Evolutionary conservation across 1,284 basidiomycete genomes (phyloP).

Genomic region (Sparassis latifolia): DNA sequence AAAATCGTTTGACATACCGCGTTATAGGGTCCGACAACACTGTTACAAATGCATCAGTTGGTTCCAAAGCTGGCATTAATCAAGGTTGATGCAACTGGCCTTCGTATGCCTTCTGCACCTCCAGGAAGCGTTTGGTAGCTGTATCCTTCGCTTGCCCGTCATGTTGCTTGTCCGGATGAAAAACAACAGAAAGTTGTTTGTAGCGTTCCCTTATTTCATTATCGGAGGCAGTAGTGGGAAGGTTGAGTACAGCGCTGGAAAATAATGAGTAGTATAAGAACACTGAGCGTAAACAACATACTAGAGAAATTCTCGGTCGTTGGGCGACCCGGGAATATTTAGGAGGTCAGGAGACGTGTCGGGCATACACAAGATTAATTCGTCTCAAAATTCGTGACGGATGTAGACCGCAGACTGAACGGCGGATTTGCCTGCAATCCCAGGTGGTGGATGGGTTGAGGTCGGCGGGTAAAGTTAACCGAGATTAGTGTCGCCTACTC

Average conservation of each 20-base stretch:
- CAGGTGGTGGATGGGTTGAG: too few species aligned
- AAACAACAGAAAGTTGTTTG: constrained; percentile 64
- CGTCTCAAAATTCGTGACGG: too few species aligned
- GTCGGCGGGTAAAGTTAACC: too few species aligned
- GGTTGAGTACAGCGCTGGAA: constrained; percentile 58
- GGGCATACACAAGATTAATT: not conserved
- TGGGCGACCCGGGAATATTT: constrained; percentile 4
- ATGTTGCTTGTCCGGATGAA: constrained; percentile 82
- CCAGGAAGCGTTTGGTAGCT: constrained; percentile 62
- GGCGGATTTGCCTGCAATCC: too few species aligned
- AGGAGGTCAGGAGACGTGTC: not conserved
- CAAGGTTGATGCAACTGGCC: constrained; percentile 32
- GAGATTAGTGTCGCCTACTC: too few species aligned
- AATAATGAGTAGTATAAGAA: constrained; percentile 1
- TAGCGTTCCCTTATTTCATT: constrained; percentile 71
- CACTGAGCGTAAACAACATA: constrained; percentile 3
- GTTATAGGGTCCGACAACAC: constrained; percentile 73
- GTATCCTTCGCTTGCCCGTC: constrained; percentile 49
- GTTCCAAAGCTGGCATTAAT: constrained; percentile 1
- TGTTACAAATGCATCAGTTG: constrained; percentile 21
- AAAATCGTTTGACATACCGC: constrained; percentile 37
- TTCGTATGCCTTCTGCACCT: constrained; percentile 77
- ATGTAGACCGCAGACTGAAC: too few species aligned
- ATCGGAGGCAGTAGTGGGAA: constrained; percentile 56
- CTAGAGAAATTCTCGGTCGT: constrained; percentile 17